Conservation (phyloP, 371 early-diverging fungal species). For the Mucor racemosus region DNA sequence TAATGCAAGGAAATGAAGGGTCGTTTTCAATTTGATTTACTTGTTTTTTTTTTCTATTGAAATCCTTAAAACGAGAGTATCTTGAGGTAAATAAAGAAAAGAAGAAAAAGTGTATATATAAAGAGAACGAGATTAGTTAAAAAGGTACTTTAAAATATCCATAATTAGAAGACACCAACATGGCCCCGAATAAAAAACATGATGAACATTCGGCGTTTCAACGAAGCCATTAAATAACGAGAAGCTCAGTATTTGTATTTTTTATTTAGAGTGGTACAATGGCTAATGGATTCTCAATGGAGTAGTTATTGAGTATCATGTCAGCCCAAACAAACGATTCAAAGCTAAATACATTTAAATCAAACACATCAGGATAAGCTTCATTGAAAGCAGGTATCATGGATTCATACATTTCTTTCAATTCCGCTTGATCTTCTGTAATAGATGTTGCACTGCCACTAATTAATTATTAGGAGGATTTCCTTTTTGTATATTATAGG, state of each 20-base stretch:
- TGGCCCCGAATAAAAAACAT: background rate
- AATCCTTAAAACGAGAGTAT: too few relatives aligned
- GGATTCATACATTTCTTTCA: constrained; percentile 48
- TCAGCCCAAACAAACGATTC: constrained; percentile 53
- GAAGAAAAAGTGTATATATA: background rate
- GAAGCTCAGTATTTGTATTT: background rate
- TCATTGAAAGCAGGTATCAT: constrained; percentile 49
- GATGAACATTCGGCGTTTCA: constrained; percentile 4
- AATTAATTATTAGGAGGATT: constrained; percentile 1
- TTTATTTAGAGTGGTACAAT: constrained; percentile 41
- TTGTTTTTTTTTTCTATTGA: background rate
- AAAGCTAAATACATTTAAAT: constrained; percentile 31
- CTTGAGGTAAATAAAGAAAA: background rate
- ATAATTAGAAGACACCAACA: constrained; percentile 3
- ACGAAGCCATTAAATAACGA: background rate
- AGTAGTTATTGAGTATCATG: constrained; percentile 31
- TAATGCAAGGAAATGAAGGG: background rate
- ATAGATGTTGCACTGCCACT: background rate
- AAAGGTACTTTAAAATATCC: constrained; percentile 9
- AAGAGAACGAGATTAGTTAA: background rate
- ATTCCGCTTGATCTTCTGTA: constrained; percentile 15
- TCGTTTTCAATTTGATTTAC: background rate
- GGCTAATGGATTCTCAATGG: constrained; percentile 35
- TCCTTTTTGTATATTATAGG: background rate
- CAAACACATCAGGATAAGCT: constrained; percentile 45